Evolutionary conservation across 352 stramenopile species (phyloP), one percentile per base, ranked within the genome.

Genomic region (Phytophthora litchii): DNA sequence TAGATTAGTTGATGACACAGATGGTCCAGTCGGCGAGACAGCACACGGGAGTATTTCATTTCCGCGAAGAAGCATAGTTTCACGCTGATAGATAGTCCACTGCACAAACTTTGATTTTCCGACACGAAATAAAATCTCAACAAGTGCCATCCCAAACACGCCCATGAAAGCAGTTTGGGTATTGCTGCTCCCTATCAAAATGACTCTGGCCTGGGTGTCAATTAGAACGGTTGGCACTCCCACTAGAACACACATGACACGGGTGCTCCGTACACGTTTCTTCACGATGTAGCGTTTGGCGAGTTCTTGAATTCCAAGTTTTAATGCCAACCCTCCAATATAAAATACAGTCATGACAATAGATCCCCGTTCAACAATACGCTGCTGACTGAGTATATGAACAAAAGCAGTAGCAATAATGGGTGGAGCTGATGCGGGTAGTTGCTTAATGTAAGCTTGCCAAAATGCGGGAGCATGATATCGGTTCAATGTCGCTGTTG

Each of bases 211-310:
- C 11, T 82, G 73, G 0, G 73, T 82, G 29, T 82, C 70, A 21
- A 82, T 70, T 19, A 82, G 19, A 3, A 81, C 67, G 1, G 72
- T 76, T 6, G 68, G 72, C 0, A 81, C 19, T 4, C 60, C 72
- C 0, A 82, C 67, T 1, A 65, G 35, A 2, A 79, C 38, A 20
- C 61, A 75, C 50, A 82, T 82, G n/a, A 55, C 32, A 4, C 44
- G 46, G 11, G 35, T 42, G 14, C 54, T 63, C 6, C 37, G 54
- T 0, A 63, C 16, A 2, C 37, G 36, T 31, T 50, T 57, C 12
- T 48, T 64, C 5, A 74, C 7, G 7, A 78, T 29, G 23, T 54
- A 50, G 9, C 25, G 14, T 23, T 77, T 78, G 2, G 55, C 35
- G 16, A 53, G 12, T 31, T 81, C 72, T 52, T 82, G 70, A 1